Evolutionary conservation across 75 land plant species (phyloP).

Genomic region (Sequoia sempervirens): DNA sequence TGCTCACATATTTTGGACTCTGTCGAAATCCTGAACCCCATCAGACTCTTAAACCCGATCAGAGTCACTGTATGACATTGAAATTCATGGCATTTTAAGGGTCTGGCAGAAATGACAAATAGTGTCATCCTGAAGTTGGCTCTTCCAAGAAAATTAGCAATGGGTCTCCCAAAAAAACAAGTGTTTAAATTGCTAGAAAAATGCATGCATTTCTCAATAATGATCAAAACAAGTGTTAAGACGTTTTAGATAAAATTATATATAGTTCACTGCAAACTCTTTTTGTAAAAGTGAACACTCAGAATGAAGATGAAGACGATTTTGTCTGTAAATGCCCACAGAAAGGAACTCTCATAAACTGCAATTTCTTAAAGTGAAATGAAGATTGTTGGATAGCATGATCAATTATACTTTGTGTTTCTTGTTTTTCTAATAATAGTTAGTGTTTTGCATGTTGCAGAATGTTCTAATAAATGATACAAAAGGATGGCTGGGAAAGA

Average conservation of each 20-base stretch:
- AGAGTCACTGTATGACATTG: not conserved
- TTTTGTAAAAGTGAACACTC: not conserved
- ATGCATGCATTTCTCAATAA: not conserved
- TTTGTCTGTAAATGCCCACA: not conserved
- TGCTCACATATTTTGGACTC: not conserved
- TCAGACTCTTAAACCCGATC: not conserved
- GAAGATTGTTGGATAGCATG: not conserved
- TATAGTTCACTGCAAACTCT: not conserved
- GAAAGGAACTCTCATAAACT: not conserved
- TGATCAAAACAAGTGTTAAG: not conserved
- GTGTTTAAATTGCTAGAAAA: not conserved
- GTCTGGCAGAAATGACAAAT: not conserved
- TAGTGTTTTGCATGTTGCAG: not conserved
- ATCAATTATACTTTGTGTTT: not conserved
- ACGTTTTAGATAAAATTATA: not conserved
- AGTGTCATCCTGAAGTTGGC: not conserved
- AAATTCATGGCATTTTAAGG: not conserved
- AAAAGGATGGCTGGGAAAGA: conserved; percentile 68
- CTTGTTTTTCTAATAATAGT: not conserved
- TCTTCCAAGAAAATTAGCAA: too few relatives aligned
- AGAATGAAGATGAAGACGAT: not conserved
- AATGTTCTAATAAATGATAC: not conserved
- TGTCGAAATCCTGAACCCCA: not conserved
- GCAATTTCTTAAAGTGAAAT: not conserved
- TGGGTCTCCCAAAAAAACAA: too few relatives aligned